A percentile compares a stretch with the other conserved stretches of the same genome.
Evolutionary conservation across 1,284 basidiomycete genomes (phyloP).

Genomic region (Trametes versicolor): DNA sequence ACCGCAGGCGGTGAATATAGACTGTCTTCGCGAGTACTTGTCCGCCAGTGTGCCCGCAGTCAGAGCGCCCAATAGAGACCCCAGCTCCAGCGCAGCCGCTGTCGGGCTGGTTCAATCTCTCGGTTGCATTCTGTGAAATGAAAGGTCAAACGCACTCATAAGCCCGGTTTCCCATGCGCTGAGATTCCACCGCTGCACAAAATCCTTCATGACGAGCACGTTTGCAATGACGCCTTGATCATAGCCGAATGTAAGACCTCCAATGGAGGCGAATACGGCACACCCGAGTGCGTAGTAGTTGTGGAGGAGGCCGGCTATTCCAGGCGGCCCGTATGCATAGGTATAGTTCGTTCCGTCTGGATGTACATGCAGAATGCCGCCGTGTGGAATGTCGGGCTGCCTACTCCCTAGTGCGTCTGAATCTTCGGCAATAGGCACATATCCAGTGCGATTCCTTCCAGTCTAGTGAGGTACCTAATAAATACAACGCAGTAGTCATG

Average conservation of each 20-base stretch:
- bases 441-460: conserved; percentile 21
- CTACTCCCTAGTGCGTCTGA: neutral
- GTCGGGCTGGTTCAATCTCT: conserved; percentile 9
- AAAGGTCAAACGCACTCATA: conserved; percentile 67
- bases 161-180: conserved; percentile 76
- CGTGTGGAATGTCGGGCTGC: conserved; percentile 28
- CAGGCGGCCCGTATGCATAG: conserved; percentile 75
- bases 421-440: conserved; percentile 26
- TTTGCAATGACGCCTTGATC: conserved; percentile 72
- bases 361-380: conserved; percentile 44
- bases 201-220: conserved; percentile 85
- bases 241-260: conserved; percentile 80
- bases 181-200: conserved; percentile 70
- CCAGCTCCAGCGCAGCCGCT: conserved; percentile 84
- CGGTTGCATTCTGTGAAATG: neutral
- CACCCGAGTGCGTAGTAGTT: conserved; percentile 72
- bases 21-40: conserved; percentile 68
- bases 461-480: neutral
- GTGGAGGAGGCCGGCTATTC: conserved; percentile 66
- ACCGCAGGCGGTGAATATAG: conserved; percentile 77
- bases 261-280: conserved; percentile 78
- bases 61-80: conserved; percentile 77
- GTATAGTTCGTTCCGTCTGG: conserved; percentile 53
- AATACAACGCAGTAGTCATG: neutral
- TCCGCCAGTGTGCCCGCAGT: conserved; percentile 74